A percentile compares a stretch with the other conserved stretches of the same genome.
These are phyloP conservation scores for Crithidia sp. DNA, from an alignment of 208 protist genomes.

Conservation along the genomic window DNA sequence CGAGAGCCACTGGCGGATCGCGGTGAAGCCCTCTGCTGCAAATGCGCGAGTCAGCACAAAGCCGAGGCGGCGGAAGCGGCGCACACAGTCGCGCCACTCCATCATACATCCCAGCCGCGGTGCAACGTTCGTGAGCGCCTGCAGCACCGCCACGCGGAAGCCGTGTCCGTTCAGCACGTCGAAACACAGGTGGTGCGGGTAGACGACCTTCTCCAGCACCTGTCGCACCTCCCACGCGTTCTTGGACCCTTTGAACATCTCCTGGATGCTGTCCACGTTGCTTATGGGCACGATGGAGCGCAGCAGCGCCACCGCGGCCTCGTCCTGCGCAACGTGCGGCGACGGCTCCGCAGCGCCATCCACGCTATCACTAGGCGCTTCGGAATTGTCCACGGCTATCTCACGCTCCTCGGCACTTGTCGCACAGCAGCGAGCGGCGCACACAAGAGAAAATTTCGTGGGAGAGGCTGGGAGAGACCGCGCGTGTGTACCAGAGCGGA, in stretches of 20 bases:
- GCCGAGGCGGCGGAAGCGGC: constrained; percentile 69
- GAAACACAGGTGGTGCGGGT: constrained; percentile 70
- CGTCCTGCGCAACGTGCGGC: constrained; percentile 34
- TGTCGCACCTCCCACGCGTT: constrained; percentile 78
- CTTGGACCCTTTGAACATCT: constrained; percentile 69
- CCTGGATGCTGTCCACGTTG: constrained; percentile 51
- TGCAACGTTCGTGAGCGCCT: constrained; percentile 64
- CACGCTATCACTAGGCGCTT: no score
- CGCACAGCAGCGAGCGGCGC: no score
- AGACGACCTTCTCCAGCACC: constrained; percentile 74
- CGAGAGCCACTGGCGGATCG: constrained; percentile 75
- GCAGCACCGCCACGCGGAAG: constrained; percentile 78
- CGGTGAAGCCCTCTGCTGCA: constrained; percentile 77
- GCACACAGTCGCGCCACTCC: constrained; percentile 84
- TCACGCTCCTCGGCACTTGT: no score
- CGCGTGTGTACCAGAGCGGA: no score
- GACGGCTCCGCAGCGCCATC: background rate
- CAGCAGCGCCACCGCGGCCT: constrained; percentile 42
- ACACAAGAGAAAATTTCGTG: no score
- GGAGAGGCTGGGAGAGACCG: no score
- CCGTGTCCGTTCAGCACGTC: constrained; percentile 88
- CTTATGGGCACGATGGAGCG: constrained; percentile 54
- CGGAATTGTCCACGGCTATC: no score
- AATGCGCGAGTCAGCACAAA: constrained; percentile 88
- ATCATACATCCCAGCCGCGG: constrained; percentile 56